Conservation (phyloP, 1,284 basidiomycete genomes). For the Stygiomarasmius scandens region DNA sequence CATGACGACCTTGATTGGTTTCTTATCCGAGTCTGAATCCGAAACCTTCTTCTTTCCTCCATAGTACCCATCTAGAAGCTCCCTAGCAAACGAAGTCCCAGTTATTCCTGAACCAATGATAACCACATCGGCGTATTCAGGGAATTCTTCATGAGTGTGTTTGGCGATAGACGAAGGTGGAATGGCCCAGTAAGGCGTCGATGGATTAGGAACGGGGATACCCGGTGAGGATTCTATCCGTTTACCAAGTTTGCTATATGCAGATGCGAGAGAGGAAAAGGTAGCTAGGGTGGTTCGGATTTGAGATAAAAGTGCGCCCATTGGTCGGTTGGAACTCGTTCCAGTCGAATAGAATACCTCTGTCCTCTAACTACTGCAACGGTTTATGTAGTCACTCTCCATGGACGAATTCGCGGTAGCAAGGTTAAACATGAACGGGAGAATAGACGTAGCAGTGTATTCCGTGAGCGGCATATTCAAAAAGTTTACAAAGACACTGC, state of each 20-base stretch:
- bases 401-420: too few relatives aligned
- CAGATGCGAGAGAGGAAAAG: not conserved
- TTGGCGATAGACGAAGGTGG: conserved; percentile 54
- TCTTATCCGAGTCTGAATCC: conserved; percentile 1
- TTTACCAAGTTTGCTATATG: conserved; percentile 1
- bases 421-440: too few relatives aligned
- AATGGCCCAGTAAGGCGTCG: conserved; percentile 62
- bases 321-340: too few relatives aligned
- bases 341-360: too few relatives aligned
- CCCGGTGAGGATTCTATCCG: conserved; percentile 54
- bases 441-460: too few relatives aligned
- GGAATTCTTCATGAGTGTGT: conserved; percentile 41
- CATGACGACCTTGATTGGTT: conserved; percentile 53
- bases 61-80: conserved; percentile 45
- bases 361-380: too few relatives aligned
- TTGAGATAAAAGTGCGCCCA: not conserved
- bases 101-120: conserved; percentile 78
- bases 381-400: too few relatives aligned
- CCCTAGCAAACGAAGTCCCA: conserved; percentile 58
- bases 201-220: conserved; percentile 55
- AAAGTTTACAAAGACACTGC: too few relatives aligned
- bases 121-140: conserved; percentile 60
- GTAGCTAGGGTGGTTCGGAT: not conserved
- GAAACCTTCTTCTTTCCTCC: too few relatives aligned
- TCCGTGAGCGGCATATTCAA: too few relatives aligned